Evolutionary conservation across 441 rosid species (phyloP).

Genomic region (Isatis lusitanica): DNA sequence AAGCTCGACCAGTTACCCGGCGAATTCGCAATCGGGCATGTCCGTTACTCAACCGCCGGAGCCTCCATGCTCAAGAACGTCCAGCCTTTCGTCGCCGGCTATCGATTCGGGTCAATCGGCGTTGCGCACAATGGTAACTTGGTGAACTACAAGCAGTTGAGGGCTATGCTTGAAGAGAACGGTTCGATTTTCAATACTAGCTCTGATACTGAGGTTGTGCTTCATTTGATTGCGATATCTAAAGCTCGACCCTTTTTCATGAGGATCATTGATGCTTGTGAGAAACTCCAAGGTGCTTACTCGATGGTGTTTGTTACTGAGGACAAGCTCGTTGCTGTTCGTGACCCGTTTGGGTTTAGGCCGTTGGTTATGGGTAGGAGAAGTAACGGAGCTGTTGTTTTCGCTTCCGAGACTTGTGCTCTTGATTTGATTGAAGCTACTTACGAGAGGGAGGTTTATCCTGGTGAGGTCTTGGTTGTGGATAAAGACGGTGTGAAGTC

Average conservation of each 20-base stretch:
- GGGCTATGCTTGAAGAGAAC: slow-evolving; percentile 68
- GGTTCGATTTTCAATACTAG: slow-evolving; percentile 82
- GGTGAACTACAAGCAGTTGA: slow-evolving; percentile 61
- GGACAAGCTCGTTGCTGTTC: slow-evolving; percentile 86
- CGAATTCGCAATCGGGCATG: slow-evolving; percentile 78
- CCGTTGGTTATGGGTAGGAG: slow-evolving; percentile 90
- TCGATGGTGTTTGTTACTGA: slow-evolving; percentile 84
- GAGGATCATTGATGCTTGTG: slow-evolving; percentile 86
- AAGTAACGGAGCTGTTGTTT: slow-evolving; percentile 83
- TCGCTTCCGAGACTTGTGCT: slow-evolving; percentile 84
- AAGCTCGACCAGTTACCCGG: slow-evolving; percentile 83
- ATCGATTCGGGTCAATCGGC: slow-evolving; percentile 71
- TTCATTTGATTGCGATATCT: slow-evolving; percentile 76
- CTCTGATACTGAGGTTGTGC: slow-evolving; percentile 84
- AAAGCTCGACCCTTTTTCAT: slow-evolving; percentile 76
- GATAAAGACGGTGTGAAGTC: slow-evolving; percentile 72
- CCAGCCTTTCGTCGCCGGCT: slow-evolving; percentile 87
- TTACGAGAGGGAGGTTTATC: slow-evolving; percentile 78
- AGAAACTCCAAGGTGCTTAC: slow-evolving; percentile 75
- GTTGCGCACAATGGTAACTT: slow-evolving; percentile 88
- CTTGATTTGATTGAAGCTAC: slow-evolving; percentile 88
- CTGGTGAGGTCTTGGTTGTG: slow-evolving; percentile 78
- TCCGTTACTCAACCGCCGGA: slow-evolving; percentile 87
- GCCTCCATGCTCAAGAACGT: slow-evolving; percentile 86
- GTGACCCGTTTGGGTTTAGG: slow-evolving; percentile 81